Evolutionary conservation across 2,329 filamentous ascomycete species (phyloP).

Genomic region (Diaporthe humulicola): DNA sequence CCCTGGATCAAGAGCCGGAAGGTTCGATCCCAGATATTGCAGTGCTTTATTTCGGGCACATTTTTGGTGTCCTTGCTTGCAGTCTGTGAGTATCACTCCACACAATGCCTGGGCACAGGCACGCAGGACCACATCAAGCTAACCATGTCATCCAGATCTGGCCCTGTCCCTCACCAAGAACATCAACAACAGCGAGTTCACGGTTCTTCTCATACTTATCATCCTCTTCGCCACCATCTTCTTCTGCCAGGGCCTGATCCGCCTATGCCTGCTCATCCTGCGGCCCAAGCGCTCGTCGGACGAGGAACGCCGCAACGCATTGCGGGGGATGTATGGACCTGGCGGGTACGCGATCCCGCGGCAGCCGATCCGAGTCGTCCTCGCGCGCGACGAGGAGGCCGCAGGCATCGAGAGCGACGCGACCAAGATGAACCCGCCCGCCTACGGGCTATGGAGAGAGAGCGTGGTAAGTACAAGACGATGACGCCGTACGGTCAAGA

Average conservation of each 20-base stretch:
- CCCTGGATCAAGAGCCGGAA: slow-evolving; percentile 67
- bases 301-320: slow-evolving; percentile 44
- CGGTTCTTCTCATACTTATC: slow-evolving; percentile 83
- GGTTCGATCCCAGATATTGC: slow-evolving; percentile 68
- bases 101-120: background rate
- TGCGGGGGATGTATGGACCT: slow-evolving; percentile 63
- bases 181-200: slow-evolving; percentile 77
- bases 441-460: slow-evolving; percentile 87
- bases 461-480: slow-evolving; percentile 75
- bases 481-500: background rate
- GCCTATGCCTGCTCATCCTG: slow-evolving; percentile 76
- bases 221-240: slow-evolving; percentile 81
- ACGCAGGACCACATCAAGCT: slow-evolving; percentile 4
- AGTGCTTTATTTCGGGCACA: slow-evolving; percentile 74
- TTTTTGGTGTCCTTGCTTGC: slow-evolving; percentile 71
- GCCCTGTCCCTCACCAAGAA: slow-evolving; percentile 76
- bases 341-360: slow-evolving; percentile 78
- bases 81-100: slow-evolving; percentile 70
- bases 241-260: slow-evolving; percentile 84
- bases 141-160: slow-evolving; percentile 69
- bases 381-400: slow-evolving; percentile 81
- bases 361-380: slow-evolving; percentile 81
- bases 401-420: slow-evolving; percentile 68
- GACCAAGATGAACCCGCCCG: slow-evolving; percentile 77
- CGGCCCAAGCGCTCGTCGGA: slow-evolving; percentile 56